Evolutionary conservation across 1,284 basidiomycete genomes (phyloP), one percentile per base, ranked within the genome.

Genomic region (Paramarasmius palmivorus): DNA sequence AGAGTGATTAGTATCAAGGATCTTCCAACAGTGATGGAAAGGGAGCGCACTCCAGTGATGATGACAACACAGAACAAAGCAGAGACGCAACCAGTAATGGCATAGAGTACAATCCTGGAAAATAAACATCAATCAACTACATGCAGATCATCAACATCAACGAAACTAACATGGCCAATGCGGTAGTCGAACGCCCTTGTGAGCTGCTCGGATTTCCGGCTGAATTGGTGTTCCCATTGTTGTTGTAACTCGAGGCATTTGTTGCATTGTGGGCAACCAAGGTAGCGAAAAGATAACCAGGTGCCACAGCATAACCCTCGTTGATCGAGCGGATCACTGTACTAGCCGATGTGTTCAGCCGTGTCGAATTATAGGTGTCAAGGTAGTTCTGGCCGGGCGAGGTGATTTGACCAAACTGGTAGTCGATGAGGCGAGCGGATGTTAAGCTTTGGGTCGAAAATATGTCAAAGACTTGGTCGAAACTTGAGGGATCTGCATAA

Each of bases 41-140:
- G 51, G 29, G 35, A 14, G 72, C 85, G 55, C 68, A 89, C 90
- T 14, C 93, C 93, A 26, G 88, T 88, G 17, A 92, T 71, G 59
- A 95, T 90, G 59, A 95, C 86, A 29, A 87, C 72, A 62, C 85
- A 86, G 68, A 96, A 92, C 23, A 94, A 73, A 12, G 84, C 83
- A 35, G 91, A 91, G 49, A 94, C 88, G 53, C 88, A 86, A 9
- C 92, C 92, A 0, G 92, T 93, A 56, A 94, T 91, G 4, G 86
- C 83, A 65, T 95, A 96, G 14, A 95, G 76, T 20, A 93, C 83
- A 57, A 94, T 91, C 91, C 89, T 90, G 44, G 8, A 60, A 14
- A 42, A 36, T 40, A 50, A 52, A 48, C 38, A 32, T 26, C 8
- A 41, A 49, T 29, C 5, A 46, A 12, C 23, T 17, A 32, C 54